Conservation (phyloP, 768 basidiomycete species). For the Lactarius psammicola region DNA sequence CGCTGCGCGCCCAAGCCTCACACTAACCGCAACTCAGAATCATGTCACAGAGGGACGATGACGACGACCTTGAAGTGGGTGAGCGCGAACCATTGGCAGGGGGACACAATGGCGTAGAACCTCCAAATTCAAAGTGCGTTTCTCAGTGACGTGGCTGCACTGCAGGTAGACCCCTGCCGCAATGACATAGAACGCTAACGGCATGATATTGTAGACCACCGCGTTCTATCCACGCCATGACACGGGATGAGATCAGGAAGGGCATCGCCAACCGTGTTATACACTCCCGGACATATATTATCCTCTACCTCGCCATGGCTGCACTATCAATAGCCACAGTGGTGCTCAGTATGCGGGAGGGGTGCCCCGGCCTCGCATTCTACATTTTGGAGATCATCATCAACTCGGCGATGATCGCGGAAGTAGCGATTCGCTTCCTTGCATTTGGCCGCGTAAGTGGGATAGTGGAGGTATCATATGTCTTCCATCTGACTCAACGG, state of each 20-base stretch:
- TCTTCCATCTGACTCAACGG: conserved; percentile 5
- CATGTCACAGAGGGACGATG: conserved; percentile 33
- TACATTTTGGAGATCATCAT: conserved; percentile 88
- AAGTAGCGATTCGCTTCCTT: conserved; percentile 87
- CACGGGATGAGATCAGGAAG: conserved; percentile 75
- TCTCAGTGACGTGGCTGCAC: conserved; percentile 16
- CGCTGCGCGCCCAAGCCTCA: neutral
- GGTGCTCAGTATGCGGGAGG: conserved; percentile 75
- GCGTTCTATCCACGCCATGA: conserved; percentile 82
- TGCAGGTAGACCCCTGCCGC: conserved; percentile 16
- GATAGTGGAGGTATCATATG: neutral
- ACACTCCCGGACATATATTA: conserved; percentile 82
- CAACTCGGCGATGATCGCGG: conserved; percentile 89
- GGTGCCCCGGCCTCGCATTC: conserved; percentile 85
- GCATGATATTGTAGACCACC: conserved; percentile 48
- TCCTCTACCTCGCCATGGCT: conserved; percentile 88
- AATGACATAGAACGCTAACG: conserved; percentile 18
- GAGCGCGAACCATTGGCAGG: conserved; percentile 35
- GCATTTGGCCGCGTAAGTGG: conserved; percentile 85
- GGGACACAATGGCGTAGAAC: conserved; percentile 22
- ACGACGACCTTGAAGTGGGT: conserved; percentile 36
- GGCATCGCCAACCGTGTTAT: conserved; percentile 90
- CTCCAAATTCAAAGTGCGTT: conserved; percentile 31
- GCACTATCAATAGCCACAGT: conserved; percentile 84
- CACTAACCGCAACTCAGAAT: neutral